phyloP scores from a whole-genome alignment of 2,329 filamentous ascomycete genomes.

The Tolypocladium sp. region DNA sequence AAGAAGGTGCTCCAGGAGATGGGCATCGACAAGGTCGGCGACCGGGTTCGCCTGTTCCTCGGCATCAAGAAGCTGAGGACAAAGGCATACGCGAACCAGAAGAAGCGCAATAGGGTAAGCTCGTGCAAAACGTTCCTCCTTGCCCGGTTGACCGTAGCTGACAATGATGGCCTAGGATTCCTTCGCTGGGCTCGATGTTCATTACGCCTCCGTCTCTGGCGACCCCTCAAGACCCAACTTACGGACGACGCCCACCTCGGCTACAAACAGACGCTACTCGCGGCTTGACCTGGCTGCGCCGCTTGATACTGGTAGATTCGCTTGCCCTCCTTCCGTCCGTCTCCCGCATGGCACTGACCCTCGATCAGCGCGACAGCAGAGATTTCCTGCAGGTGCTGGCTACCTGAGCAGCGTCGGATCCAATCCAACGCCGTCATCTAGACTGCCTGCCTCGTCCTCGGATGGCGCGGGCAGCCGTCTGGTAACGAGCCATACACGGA shows the following conservation, averaged over 20 bases:
- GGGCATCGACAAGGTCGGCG: constrained; percentile 95
- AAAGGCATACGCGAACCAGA: constrained; percentile 65
- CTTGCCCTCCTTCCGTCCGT: constrained; percentile 25
- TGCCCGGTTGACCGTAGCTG: not conserved
- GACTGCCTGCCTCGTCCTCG: constrained; percentile 51
- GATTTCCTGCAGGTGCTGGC: constrained; percentile 47
- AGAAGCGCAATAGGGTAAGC: constrained; percentile 76
- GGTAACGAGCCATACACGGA: constrained; percentile 62
- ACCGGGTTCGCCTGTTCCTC: constrained; percentile 83
- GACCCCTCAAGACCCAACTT: constrained; percentile 46
- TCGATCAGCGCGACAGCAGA: constrained; percentile 37
- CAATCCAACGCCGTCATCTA: constrained; percentile 33
- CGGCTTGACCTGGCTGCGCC: constrained; percentile 41
- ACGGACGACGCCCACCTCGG: constrained; percentile 32
- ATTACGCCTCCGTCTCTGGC: constrained; percentile 30
- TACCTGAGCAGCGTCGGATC: constrained; percentile 38
- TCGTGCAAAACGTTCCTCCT: not conserved
- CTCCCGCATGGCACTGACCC: constrained; percentile 44
- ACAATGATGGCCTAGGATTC: constrained; percentile 53
- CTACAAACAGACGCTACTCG: constrained; percentile 53
- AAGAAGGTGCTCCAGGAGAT: constrained; percentile 95
- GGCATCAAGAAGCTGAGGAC: constrained; percentile 77
- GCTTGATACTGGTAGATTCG: constrained; percentile 38
- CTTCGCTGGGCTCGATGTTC: constrained; percentile 66
- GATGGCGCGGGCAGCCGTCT: constrained; percentile 55